phyloP scores from a whole-genome alignment of 495 filamentous ascomycete species.

The Tricharina praecox region DNA sequence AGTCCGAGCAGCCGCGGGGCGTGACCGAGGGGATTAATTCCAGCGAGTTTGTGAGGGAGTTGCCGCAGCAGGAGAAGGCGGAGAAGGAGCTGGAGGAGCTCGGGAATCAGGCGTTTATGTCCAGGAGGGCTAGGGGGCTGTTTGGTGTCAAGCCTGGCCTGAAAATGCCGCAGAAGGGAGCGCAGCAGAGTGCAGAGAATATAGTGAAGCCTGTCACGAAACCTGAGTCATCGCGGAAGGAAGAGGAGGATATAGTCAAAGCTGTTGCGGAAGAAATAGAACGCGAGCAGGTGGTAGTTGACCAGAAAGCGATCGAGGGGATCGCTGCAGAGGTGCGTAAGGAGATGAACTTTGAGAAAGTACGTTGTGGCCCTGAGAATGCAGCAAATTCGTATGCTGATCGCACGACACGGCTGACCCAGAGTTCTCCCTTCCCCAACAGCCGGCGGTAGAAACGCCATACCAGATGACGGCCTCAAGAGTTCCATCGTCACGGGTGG shows the following conservation, averaged over 20 bases:
- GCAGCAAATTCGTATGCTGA: not conserved
- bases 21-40: conserved; percentile 8
- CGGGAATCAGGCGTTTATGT: conserved; percentile 5
- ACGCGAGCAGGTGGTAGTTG: not conserved
- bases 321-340: conserved; percentile 22
- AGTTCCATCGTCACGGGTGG: conserved; percentile 73
- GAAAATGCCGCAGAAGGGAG: conserved; percentile 2
- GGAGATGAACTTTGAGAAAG: conserved; percentile 7
- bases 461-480: conserved; percentile 77
- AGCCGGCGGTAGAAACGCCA: conserved; percentile 6
- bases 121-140: conserved; percentile 1
- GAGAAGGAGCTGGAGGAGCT: conserved; percentile 3
- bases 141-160: not conserved
- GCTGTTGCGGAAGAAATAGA: conserved; percentile 9
- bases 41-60: conserved; percentile 33
- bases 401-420: conserved; percentile 10
- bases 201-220: not conserved
- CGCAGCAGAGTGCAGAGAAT: not conserved
- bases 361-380: not conserved
- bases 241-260: not conserved
- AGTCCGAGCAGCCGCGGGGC: conserved; percentile 30
- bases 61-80: not conserved
- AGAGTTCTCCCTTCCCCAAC: not conserved
- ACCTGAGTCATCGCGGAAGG: not conserved
- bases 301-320: conserved; percentile 9